These are phyloP conservation scores for Deakozyma indianensis DNA, from an alignment of 805 yeast genomes.

Conservation along the genomic window DNA sequence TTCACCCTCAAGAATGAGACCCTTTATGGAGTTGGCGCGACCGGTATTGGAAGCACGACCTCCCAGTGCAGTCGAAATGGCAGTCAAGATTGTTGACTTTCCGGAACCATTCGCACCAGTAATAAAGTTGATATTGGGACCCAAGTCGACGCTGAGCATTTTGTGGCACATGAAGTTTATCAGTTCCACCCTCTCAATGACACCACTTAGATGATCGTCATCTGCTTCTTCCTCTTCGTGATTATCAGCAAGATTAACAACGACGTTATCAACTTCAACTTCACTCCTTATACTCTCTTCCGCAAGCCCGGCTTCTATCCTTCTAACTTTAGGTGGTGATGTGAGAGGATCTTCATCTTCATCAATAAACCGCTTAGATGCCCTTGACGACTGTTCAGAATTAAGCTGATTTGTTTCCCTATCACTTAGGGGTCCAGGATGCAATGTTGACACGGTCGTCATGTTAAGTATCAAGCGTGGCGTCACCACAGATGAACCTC, in stretches of 20 bases:
- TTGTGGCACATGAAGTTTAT: conserved; percentile 38
- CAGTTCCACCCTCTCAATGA: conserved; percentile 46
- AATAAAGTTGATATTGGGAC: conserved; percentile 72
- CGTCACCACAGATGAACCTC: no score
- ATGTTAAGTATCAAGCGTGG: no score
- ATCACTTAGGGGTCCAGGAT: no score
- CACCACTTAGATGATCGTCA: conserved; percentile 28
- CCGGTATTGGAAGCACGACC: conserved; percentile 79
- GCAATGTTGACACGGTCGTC: no score
- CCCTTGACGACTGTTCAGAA: no score
- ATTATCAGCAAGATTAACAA: conserved; percentile 16
- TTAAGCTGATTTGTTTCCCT: no score
- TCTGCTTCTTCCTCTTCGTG: conserved; percentile 10
- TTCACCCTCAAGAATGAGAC: conserved; percentile 65
- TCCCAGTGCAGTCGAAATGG: conserved; percentile 75
- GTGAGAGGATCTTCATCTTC: no score
- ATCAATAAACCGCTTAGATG: no score
- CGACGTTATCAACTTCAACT: conserved; percentile 8
- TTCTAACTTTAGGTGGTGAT: neutral
- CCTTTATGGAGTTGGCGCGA: conserved; percentile 60
- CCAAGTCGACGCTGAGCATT: conserved; percentile 57
- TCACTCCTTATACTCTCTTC: neutral
- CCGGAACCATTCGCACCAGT: conserved; percentile 90
- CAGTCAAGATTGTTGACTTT: conserved; percentile 77
- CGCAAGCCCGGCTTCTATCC: neutral